Evolutionary conservation across 2,329 filamentous ascomycete genomes (phyloP).

Genomic region (Neonectria magnoliae): DNA sequence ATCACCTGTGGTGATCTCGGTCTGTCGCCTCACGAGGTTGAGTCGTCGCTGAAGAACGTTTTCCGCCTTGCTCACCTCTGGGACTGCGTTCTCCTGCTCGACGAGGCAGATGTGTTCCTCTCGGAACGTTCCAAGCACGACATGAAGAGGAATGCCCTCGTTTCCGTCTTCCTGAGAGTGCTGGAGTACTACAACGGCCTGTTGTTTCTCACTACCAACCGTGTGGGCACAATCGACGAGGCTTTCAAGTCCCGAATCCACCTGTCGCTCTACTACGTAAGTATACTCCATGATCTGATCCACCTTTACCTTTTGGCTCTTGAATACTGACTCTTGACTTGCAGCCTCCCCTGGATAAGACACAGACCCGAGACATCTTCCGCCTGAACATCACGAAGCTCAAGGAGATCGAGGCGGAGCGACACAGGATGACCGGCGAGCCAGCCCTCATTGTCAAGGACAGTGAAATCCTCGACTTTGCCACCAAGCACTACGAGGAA

Average conservation of each 20-base stretch:
- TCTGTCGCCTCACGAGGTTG: slow-evolving; percentile 53
- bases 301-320: neutral
- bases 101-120: slow-evolving; percentile 52
- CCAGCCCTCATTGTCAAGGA: slow-evolving; percentile 48
- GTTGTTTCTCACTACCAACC: slow-evolving; percentile 62
- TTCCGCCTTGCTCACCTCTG: slow-evolving; percentile 54
- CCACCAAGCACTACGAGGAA: slow-evolving; percentile 46
- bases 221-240: slow-evolving; percentile 59
- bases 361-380: slow-evolving; percentile 54
- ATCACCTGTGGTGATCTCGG: slow-evolving; percentile 62
- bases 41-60: slow-evolving; percentile 52
- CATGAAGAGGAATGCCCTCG: slow-evolving; percentile 50
- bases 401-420: slow-evolving; percentile 49
- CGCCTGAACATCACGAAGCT: slow-evolving; percentile 52
- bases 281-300: neutral
- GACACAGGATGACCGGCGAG: slow-evolving; percentile 49
- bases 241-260: slow-evolving; percentile 61
- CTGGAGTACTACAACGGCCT: slow-evolving; percentile 60
- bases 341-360: slow-evolving; percentile 49
- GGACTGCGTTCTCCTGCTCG: slow-evolving; percentile 51
- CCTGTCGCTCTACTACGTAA: slow-evolving; percentile 53
- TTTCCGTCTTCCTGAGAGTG: slow-evolving; percentile 57
- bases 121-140: slow-evolving; percentile 43
- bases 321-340: neutral
- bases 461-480: slow-evolving; percentile 50